Base-by-base conservation (phyloP, 2,329 filamentous ascomycete genomes). In the Penicillium decumbens region DNA sequence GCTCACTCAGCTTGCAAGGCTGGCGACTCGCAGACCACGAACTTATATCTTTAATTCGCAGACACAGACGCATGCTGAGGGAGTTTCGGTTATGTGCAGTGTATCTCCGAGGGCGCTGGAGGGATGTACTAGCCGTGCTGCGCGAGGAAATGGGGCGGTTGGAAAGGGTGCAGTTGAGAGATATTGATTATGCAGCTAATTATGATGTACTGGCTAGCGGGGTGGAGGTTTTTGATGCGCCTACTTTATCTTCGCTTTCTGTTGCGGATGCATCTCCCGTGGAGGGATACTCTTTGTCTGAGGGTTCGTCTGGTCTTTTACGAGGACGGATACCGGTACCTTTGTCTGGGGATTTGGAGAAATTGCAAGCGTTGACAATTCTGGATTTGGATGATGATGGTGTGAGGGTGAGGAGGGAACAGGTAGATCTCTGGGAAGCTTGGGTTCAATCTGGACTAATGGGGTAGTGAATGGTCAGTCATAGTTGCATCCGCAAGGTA, bases 1-100 rank as follows among this genome's bases (percentile, higher is more conserved):
- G 80, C 29, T 81, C 82, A 1, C 79, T 87, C 47, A 83, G 83
- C 1, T 78, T 87, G 20, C 81, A 85, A 55, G 78, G 80, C 12
- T 87, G 84, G 84, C 75, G 76, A 37, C 67, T 87, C 3, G 70
- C 78, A 40, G 76, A 79, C 1, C 73, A 79, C 1, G 84, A 87
- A 59, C 80, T 87, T 43, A 79, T 83, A 40, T 68, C 67, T 0
- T 67, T 87, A 5, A 74, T 79, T 2, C 70, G 74, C 27, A 75
- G 81, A 33, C 82, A 87, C 59, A 71, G 74, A 43, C 71, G 75
- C 9, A 78, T 75, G 24, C 67, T 87, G 3, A 77, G 77, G 35
- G 82, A 82, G 3, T 67, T 87, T 18, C 73, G 83, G 18, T 65
- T 87, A 20, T 71, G 79, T 45, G 78, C 82, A 44, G 76, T 87